Percentiles rank a stretch among this genome's conserved stretches.
These are phyloP conservation scores for Orbilia javanica DNA, from an alignment of 2,329 filamentous ascomycete species.

Conservation along the genomic window DNA sequence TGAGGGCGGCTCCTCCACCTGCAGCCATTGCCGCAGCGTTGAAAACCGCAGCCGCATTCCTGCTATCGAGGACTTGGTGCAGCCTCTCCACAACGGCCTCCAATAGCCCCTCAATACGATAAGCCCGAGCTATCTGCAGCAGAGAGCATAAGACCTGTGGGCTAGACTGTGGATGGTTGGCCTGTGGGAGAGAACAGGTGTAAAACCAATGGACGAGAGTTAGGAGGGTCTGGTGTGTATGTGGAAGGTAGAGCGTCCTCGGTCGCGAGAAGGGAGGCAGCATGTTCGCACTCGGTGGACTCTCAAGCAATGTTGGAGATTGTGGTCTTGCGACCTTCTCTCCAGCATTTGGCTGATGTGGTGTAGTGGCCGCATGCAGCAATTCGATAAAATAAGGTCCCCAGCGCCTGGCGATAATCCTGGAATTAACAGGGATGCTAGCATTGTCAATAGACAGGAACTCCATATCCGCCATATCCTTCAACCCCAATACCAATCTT, in stretches of 20 bases:
- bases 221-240: constrained; percentile 89
- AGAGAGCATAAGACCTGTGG: constrained; percentile 96
- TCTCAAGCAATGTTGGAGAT: constrained; percentile 82
- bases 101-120: constrained; percentile 89
- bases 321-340: constrained; percentile 59
- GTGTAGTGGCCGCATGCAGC: constrained; percentile 75
- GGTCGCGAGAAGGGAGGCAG: constrained; percentile 74
- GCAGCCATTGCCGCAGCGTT: constrained; percentile 98
- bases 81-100: constrained; percentile 93
- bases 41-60: constrained; percentile 96
- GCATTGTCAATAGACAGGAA: constrained; percentile 92
- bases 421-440: constrained; percentile 91
- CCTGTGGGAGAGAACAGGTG: constrained; percentile 85
- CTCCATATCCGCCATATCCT: constrained; percentile 97
- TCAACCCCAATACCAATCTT: constrained; percentile 79
- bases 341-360: constrained; percentile 63
- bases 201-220: constrained; percentile 93
- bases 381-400: constrained; percentile 96
- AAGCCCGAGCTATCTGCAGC: constrained; percentile 90
- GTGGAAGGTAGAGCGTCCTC: constrained; percentile 89
- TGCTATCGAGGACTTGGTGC: constrained; percentile 87
- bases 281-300: constrained; percentile 66
- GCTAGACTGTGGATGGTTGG: constrained; percentile 82
- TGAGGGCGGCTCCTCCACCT: constrained; percentile 87
- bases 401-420: constrained; percentile 88